A percentile compares a stretch with the other conserved stretches of the same genome.
Evolutionary conservation across 768 basidiomycete species (phyloP).

Genomic region (Lentinula raphanica): DNA sequence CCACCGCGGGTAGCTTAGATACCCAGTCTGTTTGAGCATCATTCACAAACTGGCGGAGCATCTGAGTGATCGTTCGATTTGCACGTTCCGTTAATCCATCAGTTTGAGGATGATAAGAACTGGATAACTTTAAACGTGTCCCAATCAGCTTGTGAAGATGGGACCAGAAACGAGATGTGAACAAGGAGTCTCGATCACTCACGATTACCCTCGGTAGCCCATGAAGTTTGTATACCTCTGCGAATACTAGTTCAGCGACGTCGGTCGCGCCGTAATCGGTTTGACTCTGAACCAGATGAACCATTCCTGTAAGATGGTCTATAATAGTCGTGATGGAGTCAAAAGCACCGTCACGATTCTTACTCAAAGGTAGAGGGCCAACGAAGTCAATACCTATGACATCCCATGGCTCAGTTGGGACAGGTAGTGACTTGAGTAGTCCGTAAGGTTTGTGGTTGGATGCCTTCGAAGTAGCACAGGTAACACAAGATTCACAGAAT

Average conservation of each 20-base stretch:
- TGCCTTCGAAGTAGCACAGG: no score
- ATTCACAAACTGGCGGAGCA: constrained; percentile 15
- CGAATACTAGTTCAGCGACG: constrained; percentile 25
- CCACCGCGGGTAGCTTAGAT: constrained; percentile 11
- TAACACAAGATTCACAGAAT: no score
- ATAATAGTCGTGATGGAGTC: constrained; percentile 9
- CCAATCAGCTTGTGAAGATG: constrained; percentile 11
- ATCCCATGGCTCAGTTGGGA: no score
- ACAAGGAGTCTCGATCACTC: constrained; percentile 22
- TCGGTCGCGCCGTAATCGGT: constrained; percentile 21
- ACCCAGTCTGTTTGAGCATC: constrained; percentile 18
- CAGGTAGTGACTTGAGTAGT: no score
- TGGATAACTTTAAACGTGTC: constrained; percentile 10
- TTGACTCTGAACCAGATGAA: constrained; percentile 19
- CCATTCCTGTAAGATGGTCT: constrained; percentile 18
- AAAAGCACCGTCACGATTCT: constrained; percentile 13
- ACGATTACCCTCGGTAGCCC: constrained; percentile 19
- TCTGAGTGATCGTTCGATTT: constrained; percentile 18
- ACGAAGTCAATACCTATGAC: no score
- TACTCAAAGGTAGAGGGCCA: constrained; percentile 8
- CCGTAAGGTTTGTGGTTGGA: no score
- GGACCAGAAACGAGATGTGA: constrained; percentile 22
- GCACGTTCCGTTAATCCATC: constrained; percentile 9
- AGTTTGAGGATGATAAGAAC: constrained; percentile 8
- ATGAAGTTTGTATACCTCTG: constrained; percentile 22